Evolutionary conservation across 106 monocot species (phyloP).

Genomic region (Phalaenopsis equestris): DNA sequence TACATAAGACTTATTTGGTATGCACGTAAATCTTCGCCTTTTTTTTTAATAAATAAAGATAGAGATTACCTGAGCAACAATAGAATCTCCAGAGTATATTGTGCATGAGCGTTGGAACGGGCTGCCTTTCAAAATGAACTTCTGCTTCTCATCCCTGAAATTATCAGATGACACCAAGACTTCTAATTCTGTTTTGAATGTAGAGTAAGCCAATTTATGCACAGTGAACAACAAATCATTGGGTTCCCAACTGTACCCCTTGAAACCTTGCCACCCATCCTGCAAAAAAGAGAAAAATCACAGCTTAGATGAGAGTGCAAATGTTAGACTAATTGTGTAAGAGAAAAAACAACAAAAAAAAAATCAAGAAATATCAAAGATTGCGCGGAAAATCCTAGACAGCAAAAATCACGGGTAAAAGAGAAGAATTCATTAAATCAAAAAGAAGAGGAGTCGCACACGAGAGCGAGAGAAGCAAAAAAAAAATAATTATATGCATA

Average conservation of each 20-base stretch:
- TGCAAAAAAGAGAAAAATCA: slow-evolving; percentile 7
- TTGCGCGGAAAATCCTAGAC: too few relatives aligned
- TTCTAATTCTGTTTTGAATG: slow-evolving; percentile 37
- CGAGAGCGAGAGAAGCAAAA: too few relatives aligned
- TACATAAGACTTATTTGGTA: too few relatives aligned
- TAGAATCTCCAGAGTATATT: slow-evolving; percentile 42
- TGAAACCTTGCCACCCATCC: slow-evolving; percentile 68
- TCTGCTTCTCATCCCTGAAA: slow-evolving; percentile 16
- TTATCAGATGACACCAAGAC: slow-evolving; percentile 26
- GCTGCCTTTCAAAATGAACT: slow-evolving; percentile 54
- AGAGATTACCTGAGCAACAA: slow-evolving; percentile 69
- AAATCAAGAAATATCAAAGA: too few relatives aligned
- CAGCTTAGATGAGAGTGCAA: not conserved
- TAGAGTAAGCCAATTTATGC: slow-evolving; percentile 16
- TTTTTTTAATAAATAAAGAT: not conserved
- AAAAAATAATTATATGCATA: too few relatives aligned
- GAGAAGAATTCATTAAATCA: too few relatives aligned
- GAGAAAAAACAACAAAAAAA: too few relatives aligned
- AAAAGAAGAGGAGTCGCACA: too few relatives aligned
- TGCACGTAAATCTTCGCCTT: too few relatives aligned
- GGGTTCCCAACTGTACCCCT: slow-evolving; percentile 29
- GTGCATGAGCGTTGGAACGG: slow-evolving; percentile 67
- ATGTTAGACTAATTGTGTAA: too few relatives aligned
- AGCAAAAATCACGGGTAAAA: too few relatives aligned
- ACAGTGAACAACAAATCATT: slow-evolving; percentile 52